Conservation (phyloP, 495 filamentous ascomycete genomes). For the Hypoxylon lenormandii region DNA sequence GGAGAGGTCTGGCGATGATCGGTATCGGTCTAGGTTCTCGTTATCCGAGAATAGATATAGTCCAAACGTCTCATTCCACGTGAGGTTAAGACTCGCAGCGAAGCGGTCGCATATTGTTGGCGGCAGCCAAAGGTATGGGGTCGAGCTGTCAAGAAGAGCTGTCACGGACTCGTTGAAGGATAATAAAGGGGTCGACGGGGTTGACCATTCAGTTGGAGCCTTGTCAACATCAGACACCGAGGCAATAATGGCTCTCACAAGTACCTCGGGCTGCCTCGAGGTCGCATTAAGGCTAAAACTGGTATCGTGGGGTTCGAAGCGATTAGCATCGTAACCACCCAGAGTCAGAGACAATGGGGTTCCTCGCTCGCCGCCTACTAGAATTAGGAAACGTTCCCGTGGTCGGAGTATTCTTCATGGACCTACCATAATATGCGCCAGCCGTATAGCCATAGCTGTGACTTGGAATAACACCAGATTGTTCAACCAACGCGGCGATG, state of each 20-base stretch:
- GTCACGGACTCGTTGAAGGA: slow-evolving; percentile 60
- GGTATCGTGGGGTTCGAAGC: slow-evolving; percentile 67
- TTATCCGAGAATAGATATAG: slow-evolving; percentile 56
- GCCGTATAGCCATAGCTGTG: slow-evolving; percentile 76
- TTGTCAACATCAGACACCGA: slow-evolving; percentile 55
- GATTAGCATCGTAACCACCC: slow-evolving; percentile 72
- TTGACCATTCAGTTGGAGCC: slow-evolving; percentile 58
- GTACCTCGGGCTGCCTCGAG: slow-evolving; percentile 62
- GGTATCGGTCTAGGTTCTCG: slow-evolving; percentile 54
- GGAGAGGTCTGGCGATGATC: slow-evolving; percentile 61
- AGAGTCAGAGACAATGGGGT: slow-evolving; percentile 69
- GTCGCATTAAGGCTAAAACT: slow-evolving; percentile 65
- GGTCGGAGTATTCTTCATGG: not conserved
- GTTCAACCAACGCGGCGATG: slow-evolving; percentile 61
- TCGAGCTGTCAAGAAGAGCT: slow-evolving; percentile 73
- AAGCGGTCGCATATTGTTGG: slow-evolving; percentile 70
- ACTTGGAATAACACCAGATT: slow-evolving; percentile 67
- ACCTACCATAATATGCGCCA: slow-evolving; percentile 70
- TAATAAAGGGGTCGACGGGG: slow-evolving; percentile 54
- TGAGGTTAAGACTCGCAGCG: slow-evolving; percentile 69
- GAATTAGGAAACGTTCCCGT: slow-evolving; percentile 40
- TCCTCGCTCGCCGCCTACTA: slow-evolving; percentile 53
- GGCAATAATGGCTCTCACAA: slow-evolving; percentile 67
- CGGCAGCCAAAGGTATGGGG: slow-evolving; percentile 76
- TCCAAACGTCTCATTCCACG: slow-evolving; percentile 64